Conservation (phyloP, 148 eudicot species). For the Vaccinium macrocarpon region DNA sequence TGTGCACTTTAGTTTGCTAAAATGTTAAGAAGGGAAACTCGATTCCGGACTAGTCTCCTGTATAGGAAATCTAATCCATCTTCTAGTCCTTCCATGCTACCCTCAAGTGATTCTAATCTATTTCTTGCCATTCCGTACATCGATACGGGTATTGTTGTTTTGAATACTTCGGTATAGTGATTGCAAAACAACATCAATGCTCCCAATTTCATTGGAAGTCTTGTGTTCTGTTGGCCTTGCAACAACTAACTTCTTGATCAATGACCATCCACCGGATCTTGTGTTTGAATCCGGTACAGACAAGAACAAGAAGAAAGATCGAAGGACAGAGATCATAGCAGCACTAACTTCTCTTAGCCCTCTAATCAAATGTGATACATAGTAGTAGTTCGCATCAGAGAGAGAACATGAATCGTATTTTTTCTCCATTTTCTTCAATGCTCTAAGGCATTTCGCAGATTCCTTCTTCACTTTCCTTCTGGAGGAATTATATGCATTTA, state of each 20-base stretch:
- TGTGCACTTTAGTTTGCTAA: constrained; percentile 16
- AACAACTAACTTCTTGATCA: constrained; percentile 29
- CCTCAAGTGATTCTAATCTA: constrained; percentile 29
- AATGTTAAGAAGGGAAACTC: constrained; percentile 42
- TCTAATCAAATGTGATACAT: constrained; percentile 16
- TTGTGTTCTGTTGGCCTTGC: constrained; percentile 7
- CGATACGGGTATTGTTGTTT: constrained; percentile 1
- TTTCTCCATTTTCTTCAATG: constrained; percentile 32
- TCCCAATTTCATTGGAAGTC: constrained; percentile 24
- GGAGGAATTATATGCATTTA: constrained; percentile 22
- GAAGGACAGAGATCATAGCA: constrained; percentile 23
- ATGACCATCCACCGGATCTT: constrained; percentile 25
- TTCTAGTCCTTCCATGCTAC: constrained; percentile 29
- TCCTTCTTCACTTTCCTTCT: constrained; percentile 29
- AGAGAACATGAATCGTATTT: neutral
- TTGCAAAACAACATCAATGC: constrained; percentile 22
- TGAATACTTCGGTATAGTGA: neutral
- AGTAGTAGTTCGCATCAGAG: constrained; percentile 2
- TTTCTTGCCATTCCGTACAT: constrained; percentile 14
- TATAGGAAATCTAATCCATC: constrained; percentile 17
- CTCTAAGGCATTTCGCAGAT: constrained; percentile 22
- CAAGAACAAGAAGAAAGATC: constrained; percentile 20
- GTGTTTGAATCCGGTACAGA: neutral
- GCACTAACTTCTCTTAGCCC: constrained; percentile 26
- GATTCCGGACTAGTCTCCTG: constrained; percentile 26